These are phyloP conservation scores for Gossypium schwendimanii DNA, from an alignment of 441 rosid species.

Conservation along the genomic window DNA sequence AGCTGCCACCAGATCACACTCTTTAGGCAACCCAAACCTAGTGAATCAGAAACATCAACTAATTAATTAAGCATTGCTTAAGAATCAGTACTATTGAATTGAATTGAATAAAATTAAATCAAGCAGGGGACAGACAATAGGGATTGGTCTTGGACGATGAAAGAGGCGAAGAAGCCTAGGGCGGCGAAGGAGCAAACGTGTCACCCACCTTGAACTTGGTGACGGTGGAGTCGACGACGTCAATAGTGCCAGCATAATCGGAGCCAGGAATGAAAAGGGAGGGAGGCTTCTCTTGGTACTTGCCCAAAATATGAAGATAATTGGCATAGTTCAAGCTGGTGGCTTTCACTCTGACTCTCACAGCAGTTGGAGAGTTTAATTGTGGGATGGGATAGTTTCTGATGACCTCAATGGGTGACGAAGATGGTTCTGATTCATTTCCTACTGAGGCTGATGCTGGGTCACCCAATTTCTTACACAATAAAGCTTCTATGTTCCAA, in stretches of 20 bases:
- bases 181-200: constrained; percentile 54
- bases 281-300: constrained; percentile 75
- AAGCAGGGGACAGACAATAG: constrained; percentile 24
- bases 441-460: constrained; percentile 40
- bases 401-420: constrained; percentile 42
- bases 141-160: constrained; percentile 71
- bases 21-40: constrained; percentile 68
- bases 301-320: constrained; percentile 81
- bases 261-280: constrained; percentile 89
- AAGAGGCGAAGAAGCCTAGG: constrained; percentile 73
- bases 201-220: constrained; percentile 67
- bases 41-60: background rate
- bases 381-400: constrained; percentile 54
- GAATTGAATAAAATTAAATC: background rate
- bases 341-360: constrained; percentile 69
- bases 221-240: constrained; percentile 56
- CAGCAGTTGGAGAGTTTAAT: constrained; percentile 45
- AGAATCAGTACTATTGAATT: background rate
- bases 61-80: background rate
- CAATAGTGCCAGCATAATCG: constrained; percentile 75
- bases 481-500: constrained; percentile 69
- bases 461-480: constrained; percentile 66
- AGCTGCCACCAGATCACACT: constrained; percentile 73
- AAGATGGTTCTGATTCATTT: constrained; percentile 24
- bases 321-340: constrained; percentile 85